phyloP scores from a whole-genome alignment of 257 asterid species.

The Marsdenia floribunda region DNA sequence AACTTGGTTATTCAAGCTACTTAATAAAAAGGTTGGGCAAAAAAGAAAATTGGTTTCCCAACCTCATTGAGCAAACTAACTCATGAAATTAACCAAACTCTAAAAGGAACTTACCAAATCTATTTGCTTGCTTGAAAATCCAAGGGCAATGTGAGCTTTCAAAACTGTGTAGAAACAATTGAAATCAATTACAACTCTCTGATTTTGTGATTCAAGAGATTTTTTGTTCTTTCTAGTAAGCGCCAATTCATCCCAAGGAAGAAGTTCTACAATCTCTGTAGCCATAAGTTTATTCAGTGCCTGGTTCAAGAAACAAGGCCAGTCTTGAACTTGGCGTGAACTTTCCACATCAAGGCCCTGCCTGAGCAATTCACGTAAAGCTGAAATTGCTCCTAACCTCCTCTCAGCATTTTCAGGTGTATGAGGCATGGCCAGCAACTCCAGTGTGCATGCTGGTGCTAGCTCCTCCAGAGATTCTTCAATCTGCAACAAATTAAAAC shows the following conservation, averaged over 20 bases:
- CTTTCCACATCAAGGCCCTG: constrained; percentile 93
- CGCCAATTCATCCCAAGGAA: constrained; percentile 81
- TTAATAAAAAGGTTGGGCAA: background rate
- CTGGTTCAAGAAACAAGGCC: constrained; percentile 91
- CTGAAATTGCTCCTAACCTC: constrained; percentile 86
- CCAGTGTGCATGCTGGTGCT: constrained; percentile 97
- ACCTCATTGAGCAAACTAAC: constrained; percentile 1
- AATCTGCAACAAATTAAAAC: constrained; percentile 48
- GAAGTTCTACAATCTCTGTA: constrained; percentile 82
- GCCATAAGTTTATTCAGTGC: constrained; percentile 89
- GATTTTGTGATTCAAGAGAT: constrained; percentile 85
- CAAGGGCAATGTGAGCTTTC: constrained; percentile 87
- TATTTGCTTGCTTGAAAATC: constrained; percentile 82
- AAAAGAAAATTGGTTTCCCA: background rate
- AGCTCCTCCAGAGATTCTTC: constrained; percentile 97
- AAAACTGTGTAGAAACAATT: constrained; percentile 72
- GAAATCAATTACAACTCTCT: constrained; percentile 79
- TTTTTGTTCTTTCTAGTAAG: constrained; percentile 81
- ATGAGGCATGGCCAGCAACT: constrained; percentile 82
- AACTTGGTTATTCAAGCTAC: background rate
- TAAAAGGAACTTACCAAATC: constrained; percentile 54
- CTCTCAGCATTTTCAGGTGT: constrained; percentile 95
- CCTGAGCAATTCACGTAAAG: constrained; percentile 85
- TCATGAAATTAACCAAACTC: constrained; percentile 2
- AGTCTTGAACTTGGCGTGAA: constrained; percentile 91